phyloP scores from a whole-genome alignment of 1,139 yeast genomes.

The Lodderomyces theae region DNA sequence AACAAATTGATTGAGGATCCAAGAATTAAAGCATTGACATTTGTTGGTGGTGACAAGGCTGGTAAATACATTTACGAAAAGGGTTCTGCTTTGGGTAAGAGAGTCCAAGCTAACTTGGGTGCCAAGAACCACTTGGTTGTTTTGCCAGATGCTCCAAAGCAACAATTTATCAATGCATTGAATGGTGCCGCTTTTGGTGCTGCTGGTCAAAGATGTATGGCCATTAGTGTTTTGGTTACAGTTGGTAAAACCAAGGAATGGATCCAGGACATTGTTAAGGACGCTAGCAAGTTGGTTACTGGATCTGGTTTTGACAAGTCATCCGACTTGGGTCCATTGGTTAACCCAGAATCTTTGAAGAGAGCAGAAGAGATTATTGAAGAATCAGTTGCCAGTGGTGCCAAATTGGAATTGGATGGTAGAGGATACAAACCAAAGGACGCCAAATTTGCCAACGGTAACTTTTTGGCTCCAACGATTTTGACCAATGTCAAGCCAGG shows the following conservation, averaged over 20 bases:
- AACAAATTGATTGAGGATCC: conserved; percentile 74
- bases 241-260: conserved; percentile 69
- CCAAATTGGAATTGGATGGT: conserved; percentile 63
- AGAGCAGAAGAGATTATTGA: conserved; percentile 56
- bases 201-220: conserved; percentile 86
- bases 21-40: conserved; percentile 73
- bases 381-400: conserved; percentile 57
- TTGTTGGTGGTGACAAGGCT: conserved; percentile 76
- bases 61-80: conserved; percentile 70
- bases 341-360: conserved; percentile 55
- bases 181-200: conserved; percentile 84
- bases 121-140: conserved; percentile 77
- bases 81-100: conserved; percentile 67
- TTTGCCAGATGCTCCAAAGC: conserved; percentile 69
- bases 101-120: conserved; percentile 77
- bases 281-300: conserved; percentile 57
- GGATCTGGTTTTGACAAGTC: conserved; percentile 65
- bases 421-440: conserved; percentile 50
- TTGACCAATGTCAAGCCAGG: conserved; percentile 64
- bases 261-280: conserved; percentile 58
- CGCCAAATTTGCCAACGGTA: conserved; percentile 54
- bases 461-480: conserved; percentile 73
- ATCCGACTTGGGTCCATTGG: conserved; percentile 72
- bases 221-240: conserved; percentile 71
- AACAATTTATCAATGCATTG: conserved; percentile 63